Evolutionary conservation across 768 basidiomycete genomes (phyloP).

Genomic region (Leucocoprinus birnbaumii): DNA sequence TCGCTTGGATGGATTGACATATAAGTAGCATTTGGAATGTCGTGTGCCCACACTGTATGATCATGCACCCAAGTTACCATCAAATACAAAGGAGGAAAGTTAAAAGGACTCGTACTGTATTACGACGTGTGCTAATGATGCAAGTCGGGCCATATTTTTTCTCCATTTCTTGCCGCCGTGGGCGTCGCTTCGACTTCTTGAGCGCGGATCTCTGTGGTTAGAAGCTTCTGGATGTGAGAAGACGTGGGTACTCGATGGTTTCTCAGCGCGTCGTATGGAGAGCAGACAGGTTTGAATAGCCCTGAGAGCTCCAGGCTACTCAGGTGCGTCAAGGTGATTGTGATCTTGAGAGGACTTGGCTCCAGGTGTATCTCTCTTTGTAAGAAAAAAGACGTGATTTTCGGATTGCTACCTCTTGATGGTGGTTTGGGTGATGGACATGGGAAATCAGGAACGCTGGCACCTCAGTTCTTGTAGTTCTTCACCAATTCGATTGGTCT

Average conservation of each 20-base stretch:
- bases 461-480: neutral
- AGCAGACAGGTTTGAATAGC: too few species aligned
- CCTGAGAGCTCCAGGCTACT: too few species aligned
- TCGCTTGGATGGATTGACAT: neutral
- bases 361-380: too few species aligned
- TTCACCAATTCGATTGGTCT: conserved; percentile 4
- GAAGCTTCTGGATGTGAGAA: neutral
- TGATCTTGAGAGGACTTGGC: too few species aligned
- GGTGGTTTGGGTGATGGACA: neutral
- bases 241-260: too few species aligned
- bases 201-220: neutral
- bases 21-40: neutral
- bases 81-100: neutral
- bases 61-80: neutral
- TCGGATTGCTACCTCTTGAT: neutral
- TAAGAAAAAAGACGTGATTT: neutral
- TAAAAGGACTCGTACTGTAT: neutral
- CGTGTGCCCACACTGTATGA: neutral
- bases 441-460: conserved; percentile 6
- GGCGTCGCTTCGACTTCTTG: neutral
- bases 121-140: neutral
- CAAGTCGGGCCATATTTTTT: neutral
- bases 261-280: too few species aligned
- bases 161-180: neutral
- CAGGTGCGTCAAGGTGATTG: too few species aligned